Evolutionary conservation across 1,284 basidiomycete species (phyloP), one percentile per base, ranked within the genome.

Genomic region (Cutaneotrichosporon cavernicola): DNA sequence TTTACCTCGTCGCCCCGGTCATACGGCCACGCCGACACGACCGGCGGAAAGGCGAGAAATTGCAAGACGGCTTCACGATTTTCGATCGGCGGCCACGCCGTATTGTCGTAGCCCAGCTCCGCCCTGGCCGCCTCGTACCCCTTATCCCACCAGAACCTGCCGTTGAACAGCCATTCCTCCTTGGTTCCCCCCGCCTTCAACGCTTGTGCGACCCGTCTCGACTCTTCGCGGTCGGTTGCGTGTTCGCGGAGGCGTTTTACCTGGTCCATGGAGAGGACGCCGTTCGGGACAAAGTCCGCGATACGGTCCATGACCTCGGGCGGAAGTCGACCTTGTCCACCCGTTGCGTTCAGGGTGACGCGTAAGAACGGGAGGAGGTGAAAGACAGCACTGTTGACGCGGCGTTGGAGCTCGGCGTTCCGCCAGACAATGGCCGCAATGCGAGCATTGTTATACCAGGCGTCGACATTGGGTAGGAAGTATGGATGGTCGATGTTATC

Each of bases 81-180:
- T 18, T 6, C 4, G n/a, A 49, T 49, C 14, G 14, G 46, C 1
- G 46, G 46, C 46, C 47, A 49, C 22, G 21, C 47, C 4, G 47
- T 49, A 10, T 26, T 4, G 21, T 49, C 22, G 47, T 21, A 21
- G 5, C 47, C 22, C 47, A 49, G 22, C 47, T 49, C 47, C 47
- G 7, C 47, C 47, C 22, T 49, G n/a, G 47, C 47, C 1, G 47
- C 47, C 1, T 49, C 21, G 9, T 49, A 49, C n/a, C 47, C 47
- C 47, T 26, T 21, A 18, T 49, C n/a, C 47, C 47, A 49, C 47
- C 47, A 49, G 22, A 49, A 49, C 22, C 47, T 2, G 47, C 47
- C 47, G 13, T 49, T 49, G 47, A 49, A 49, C 22, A 49, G 13
- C 47, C 47, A 49, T 22, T 49, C 47, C n/a, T 49, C 47, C 22